Conservation (phyloP, 768 basidiomycete genomes). For the Roridomyces roridus region DNA sequence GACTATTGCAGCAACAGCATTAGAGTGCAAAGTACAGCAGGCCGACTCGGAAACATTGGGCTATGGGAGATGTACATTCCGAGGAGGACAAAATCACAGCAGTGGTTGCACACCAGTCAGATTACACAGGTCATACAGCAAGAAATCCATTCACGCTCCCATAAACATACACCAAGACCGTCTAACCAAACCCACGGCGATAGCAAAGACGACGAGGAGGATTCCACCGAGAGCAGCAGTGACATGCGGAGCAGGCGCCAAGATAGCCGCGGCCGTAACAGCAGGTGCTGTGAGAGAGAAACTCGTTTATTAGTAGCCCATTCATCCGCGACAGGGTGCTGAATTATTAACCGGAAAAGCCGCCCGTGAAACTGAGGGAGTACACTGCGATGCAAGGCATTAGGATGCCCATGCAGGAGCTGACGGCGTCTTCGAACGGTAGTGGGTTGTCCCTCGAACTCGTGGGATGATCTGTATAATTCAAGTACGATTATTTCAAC, state of each 20-base stretch:
- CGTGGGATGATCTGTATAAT: too few species aligned
- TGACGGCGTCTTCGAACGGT: neutral
- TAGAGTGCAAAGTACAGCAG: too few species aligned
- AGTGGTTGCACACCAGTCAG: too few species aligned
- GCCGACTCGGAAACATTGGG: too few species aligned
- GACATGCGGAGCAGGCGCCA: slow-evolving; percentile 1
- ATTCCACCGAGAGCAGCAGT: slow-evolving; percentile 3
- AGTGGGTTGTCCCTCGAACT: too few species aligned
- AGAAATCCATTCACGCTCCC: too few species aligned
- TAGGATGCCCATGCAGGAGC: slow-evolving; percentile 1
- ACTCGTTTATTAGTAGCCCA: neutral
- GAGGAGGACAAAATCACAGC: too few species aligned
- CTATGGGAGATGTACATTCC: too few species aligned
- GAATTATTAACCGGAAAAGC: slow-evolving; percentile 9
- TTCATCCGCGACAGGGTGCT: neutral
- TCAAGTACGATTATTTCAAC: too few species aligned
- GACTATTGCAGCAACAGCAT: too few species aligned
- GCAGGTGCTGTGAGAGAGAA: neutral
- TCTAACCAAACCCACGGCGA: slow-evolving; percentile 5
- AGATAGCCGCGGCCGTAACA: neutral
- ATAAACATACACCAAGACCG: too few species aligned
- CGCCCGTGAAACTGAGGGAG: neutral
- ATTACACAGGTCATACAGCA: too few species aligned
- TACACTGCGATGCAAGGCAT: slow-evolving; percentile 12
- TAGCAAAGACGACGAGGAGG: neutral